Evolutionary conservation across 2,329 filamentous ascomycete species (phyloP), one percentile per base, ranked within the genome.

Genomic region (Endoconidiophora laricicola): DNA sequence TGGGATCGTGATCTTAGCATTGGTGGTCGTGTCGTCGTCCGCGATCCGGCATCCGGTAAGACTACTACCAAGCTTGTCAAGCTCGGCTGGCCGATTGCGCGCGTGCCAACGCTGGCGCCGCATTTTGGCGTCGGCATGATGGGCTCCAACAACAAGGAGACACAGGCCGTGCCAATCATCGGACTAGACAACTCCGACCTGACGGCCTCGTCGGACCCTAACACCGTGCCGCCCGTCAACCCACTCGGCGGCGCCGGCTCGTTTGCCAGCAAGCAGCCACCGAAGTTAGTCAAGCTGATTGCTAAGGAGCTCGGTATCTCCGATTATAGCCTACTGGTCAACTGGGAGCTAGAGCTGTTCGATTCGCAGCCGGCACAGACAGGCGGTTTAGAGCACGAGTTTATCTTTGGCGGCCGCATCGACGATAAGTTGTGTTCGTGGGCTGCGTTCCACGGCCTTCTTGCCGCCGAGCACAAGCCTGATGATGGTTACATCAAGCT

Each of bases 351-450:
- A 37, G 91, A 98, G 67, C 80, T 98, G 29, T 98, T 83, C 61
- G 91, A 96, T 65, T 76, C 78, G 3, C 87, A 95, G 62, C 85
- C 88, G 6, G 88, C 88, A 1, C 79, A 81, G 39, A 74, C 86
- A 16, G 81, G 85, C 56, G 91, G 91, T 10, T 65, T 98, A 52
- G 85, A 94, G 58, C 86, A 83, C 62, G 90, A 96, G 58, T 82
- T 98, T 63, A 94, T 98, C 65, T 94, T 90, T 56, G 90, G 86
- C 6, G 88, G 90, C 52, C 83, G 91, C 49, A 91, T 96, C 57
- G 91, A 98, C 62, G 91, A 98, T 68, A 96, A 95, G 70, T 80
- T 98, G 44, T 96, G 91, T 72, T 93, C 85, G 29, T 96, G 86
- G 80, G 79, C 87, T 6, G 90, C 91, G 6, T 73, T 95, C 48